These are phyloP conservation scores for Sisymbrium altissimum DNA, from an alignment of 345 rosid species.

Conservation along the genomic window DNA sequence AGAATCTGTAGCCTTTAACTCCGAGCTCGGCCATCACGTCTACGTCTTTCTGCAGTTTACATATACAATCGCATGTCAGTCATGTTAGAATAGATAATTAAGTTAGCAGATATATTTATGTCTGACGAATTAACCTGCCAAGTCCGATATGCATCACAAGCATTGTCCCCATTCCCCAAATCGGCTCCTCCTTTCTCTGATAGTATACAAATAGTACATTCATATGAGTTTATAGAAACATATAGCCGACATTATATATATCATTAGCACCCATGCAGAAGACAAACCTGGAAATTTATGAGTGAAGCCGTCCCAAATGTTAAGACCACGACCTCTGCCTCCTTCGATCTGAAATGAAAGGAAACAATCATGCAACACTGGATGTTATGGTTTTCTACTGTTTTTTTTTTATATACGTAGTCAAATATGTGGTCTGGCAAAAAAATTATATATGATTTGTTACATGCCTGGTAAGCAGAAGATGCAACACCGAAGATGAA, in stretches of 20 bases:
- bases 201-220: not conserved
- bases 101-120: too few species aligned
- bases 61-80: not conserved
- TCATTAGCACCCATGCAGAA: too few species aligned
- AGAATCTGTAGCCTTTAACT: slow-evolving; percentile 15
- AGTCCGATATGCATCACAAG: too few species aligned
- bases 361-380: too few species aligned
- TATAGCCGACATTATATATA: too few species aligned
- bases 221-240: too few species aligned
- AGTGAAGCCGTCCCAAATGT: too few species aligned
- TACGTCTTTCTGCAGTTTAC: slow-evolving; percentile 11
- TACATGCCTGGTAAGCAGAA: slow-evolving; percentile 13
- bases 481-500: not conserved
- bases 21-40: not conserved
- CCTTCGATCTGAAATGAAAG: too few species aligned
- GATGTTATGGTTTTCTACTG: not conserved
- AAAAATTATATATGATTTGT: not conserved
- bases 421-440: not conserved
- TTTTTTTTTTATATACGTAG: not conserved
- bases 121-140: not conserved
- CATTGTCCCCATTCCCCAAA: slow-evolving; percentile 38
- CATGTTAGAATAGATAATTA: too few species aligned
- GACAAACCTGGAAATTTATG: too few species aligned
- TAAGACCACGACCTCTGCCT: too few species aligned
- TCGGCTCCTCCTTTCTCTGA: slow-evolving; percentile 39